These are phyloP conservation scores for Cryptococcus sp. DNA, from an alignment of 1,284 basidiomycete species.

Conservation along the genomic window DNA sequence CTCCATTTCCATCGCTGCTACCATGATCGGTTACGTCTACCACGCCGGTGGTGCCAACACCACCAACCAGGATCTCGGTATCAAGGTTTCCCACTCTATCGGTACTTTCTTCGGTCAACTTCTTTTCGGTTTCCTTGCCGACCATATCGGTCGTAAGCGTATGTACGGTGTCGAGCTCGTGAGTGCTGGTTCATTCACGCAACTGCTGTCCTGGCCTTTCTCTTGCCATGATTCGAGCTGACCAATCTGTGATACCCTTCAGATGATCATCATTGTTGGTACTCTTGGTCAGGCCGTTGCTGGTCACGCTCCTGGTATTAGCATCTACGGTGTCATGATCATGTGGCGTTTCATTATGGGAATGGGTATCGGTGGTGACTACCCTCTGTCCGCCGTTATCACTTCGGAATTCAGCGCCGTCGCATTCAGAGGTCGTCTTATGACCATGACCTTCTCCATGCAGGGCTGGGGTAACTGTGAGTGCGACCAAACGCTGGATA, in stretches of 20 bases:
- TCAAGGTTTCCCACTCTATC: slow-evolving; percentile 65
- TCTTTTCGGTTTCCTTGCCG: slow-evolving; percentile 55
- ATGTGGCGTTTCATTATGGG: slow-evolving; percentile 64
- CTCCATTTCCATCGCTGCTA: slow-evolving; percentile 67
- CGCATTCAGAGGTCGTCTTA: slow-evolving; percentile 61
- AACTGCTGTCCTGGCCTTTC: neutral
- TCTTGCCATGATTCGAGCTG: neutral
- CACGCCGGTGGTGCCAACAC: slow-evolving; percentile 55
- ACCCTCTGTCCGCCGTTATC: slow-evolving; percentile 59
- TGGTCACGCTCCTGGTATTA: slow-evolving; percentile 63
- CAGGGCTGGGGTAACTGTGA: slow-evolving; percentile 58
- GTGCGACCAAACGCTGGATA: neutral
- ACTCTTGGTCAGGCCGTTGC: slow-evolving; percentile 57
- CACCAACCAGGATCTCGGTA: slow-evolving; percentile 64
- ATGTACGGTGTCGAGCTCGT: slow-evolving; percentile 57
- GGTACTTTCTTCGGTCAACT: slow-evolving; percentile 57
- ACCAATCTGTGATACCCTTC: neutral
- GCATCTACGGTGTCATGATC: slow-evolving; percentile 70
- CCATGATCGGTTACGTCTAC: slow-evolving; percentile 77
- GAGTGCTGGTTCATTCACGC: slow-evolving; percentile 27
- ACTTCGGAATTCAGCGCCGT: slow-evolving; percentile 72
- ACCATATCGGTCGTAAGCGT: slow-evolving; percentile 54
- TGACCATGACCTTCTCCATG: slow-evolving; percentile 56
- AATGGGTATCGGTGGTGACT: slow-evolving; percentile 59
- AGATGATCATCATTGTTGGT: slow-evolving; percentile 52